A percentile compares a stretch with the other conserved stretches of the same genome.
Evolutionary conservation across 75 land plant species (phyloP).

Genomic region (Ceratopteris richardii): DNA sequence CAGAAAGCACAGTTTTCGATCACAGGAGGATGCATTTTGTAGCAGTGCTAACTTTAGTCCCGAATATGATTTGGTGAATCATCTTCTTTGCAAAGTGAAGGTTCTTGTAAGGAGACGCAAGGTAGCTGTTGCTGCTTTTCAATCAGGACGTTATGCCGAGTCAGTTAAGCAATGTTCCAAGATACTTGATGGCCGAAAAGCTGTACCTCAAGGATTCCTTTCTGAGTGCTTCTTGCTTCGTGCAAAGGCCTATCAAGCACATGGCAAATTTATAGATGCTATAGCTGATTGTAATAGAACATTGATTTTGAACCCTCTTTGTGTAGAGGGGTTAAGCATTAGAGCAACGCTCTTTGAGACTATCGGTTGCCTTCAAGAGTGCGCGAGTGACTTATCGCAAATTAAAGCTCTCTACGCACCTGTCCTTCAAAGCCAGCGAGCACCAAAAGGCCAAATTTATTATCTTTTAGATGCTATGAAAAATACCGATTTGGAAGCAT

Average conservation of each 20-base stretch:
- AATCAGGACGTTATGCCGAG: constrained; percentile 59
- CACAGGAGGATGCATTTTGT: not conserved
- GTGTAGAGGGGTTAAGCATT: constrained; percentile 41
- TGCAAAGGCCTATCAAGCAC: constrained; percentile 40
- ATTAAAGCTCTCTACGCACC: constrained; percentile 52
- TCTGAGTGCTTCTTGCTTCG: constrained; percentile 55
- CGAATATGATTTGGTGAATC: constrained; percentile 34
- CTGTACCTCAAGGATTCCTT: constrained; percentile 48
- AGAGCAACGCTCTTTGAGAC: constrained; percentile 46
- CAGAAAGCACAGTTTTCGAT: constrained; percentile 42
- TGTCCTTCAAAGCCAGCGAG: constrained; percentile 44
- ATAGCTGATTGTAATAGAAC: constrained; percentile 67
- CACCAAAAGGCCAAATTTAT: constrained; percentile 28
- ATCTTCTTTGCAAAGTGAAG: constrained; percentile 61
- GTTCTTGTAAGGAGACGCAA: constrained; percentile 52
- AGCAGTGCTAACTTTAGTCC: not conserved
- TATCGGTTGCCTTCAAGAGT: constrained; percentile 44
- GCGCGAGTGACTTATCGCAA: constrained; percentile 53
- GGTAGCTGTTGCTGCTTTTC: constrained; percentile 60
- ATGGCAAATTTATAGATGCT: constrained; percentile 52
- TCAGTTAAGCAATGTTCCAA: constrained; percentile 63
- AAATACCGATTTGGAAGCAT: constrained; percentile 43
- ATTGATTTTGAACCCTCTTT: constrained; percentile 50
- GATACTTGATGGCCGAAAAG: constrained; percentile 54
- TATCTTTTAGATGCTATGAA: constrained; percentile 42